Percentiles rank a stretch among this genome's conserved stretches.
Conservation (phyloP, 768 basidiomycete species). For the Boletus tomentosulus region DNA sequence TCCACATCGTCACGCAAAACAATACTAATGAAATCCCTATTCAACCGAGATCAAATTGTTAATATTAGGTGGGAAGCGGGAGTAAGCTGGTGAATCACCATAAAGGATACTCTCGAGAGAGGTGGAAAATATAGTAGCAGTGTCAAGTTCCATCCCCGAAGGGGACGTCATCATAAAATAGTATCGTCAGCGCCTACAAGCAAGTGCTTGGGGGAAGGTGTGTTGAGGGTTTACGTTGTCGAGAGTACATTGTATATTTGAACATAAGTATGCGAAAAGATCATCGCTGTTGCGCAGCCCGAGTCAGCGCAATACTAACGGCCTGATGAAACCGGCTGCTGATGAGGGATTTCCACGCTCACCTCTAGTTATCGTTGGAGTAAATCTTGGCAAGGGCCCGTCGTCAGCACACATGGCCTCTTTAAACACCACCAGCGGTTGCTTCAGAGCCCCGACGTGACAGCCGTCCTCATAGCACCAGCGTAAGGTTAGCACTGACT, state of each 20-base stretch:
- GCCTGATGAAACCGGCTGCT: too few species aligned
- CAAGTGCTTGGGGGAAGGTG: too few species aligned
- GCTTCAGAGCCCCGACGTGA: background rate
- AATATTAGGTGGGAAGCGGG: background rate
- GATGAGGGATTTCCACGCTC: too few species aligned
- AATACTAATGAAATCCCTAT: constrained; percentile 20
- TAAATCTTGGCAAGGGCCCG: background rate
- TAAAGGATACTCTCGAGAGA: constrained; percentile 21
- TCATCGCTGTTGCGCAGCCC: background rate
- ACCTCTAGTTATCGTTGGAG: too few species aligned
- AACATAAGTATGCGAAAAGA: background rate
- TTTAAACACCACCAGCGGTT: background rate
- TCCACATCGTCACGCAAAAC: constrained; percentile 24
- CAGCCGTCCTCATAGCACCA: background rate
- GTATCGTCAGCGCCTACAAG: background rate
- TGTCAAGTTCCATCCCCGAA: constrained; percentile 7
- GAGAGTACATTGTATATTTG: background rate
- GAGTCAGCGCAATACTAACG: background rate
- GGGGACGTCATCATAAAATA: constrained; percentile 1
- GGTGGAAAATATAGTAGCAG: constrained; percentile 14
- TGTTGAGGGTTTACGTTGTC: background rate
- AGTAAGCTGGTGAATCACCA: constrained; percentile 6
- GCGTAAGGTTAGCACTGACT: background rate
- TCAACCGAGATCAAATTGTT: background rate
- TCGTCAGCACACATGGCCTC: background rate